phyloP scores from a whole-genome alignment of 73 alveolate genomes.

The Stentor roeselii region DNA sequence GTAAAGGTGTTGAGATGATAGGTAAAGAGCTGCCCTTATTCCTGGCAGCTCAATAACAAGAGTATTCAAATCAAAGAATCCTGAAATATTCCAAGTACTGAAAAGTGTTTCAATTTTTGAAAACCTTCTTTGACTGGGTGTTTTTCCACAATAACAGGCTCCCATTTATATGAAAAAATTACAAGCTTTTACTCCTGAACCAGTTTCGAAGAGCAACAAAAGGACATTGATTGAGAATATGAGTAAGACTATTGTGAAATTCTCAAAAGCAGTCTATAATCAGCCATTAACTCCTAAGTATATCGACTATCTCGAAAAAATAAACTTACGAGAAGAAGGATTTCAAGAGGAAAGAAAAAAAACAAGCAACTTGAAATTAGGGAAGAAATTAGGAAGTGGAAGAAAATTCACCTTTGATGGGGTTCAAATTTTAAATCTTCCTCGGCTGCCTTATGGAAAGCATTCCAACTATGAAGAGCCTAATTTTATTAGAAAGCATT shows the following conservation, averaged over 20 bases:
- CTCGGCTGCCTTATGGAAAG: neutral
- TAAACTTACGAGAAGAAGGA: neutral
- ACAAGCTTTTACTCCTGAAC: neutral
- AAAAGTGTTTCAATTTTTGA: neutral
- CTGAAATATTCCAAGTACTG: neutral
- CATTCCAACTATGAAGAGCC: neutral
- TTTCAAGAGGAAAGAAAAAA: neutral
- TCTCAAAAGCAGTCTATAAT: neutral
- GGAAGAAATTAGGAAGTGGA: neutral
- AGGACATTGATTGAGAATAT: neutral
- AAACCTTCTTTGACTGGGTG: neutral
- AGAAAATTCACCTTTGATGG: neutral
- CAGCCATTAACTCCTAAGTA: neutral
- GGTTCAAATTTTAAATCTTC: neutral
- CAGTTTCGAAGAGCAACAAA: neutral
- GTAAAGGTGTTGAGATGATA: neutral
- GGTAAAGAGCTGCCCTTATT: neutral
- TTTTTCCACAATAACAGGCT: neutral
- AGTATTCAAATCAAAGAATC: neutral
- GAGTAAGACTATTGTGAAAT: neutral
- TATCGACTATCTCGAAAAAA: neutral
- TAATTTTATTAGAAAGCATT: neutral
- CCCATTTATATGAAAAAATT: neutral
- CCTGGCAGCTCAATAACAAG: neutral
- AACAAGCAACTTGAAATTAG: neutral